A percentile compares a stretch with the other conserved stretches of the same genome.
Evolutionary conservation across 352 stramenopile genomes (phyloP).

Genomic region (Globisporangium perplexum): DNA sequence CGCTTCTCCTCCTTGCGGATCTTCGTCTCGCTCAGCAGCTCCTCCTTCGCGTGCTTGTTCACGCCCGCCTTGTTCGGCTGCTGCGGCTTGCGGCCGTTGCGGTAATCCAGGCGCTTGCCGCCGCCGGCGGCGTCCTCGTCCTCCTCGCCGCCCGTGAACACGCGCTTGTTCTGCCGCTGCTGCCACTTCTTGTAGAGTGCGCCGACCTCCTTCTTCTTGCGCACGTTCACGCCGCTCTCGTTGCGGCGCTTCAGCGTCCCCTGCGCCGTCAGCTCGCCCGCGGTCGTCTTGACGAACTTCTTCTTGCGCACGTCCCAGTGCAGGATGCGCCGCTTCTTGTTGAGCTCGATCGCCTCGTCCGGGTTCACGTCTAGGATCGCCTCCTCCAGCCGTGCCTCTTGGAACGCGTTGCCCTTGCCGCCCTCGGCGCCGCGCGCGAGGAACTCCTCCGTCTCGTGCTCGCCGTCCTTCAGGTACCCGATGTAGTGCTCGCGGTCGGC

Average conservation of each 20-base stretch:
- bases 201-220: conserved; percentile 86
- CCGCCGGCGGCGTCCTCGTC: conserved; percentile 39
- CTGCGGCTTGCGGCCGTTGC: conserved; percentile 68
- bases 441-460: conserved; percentile 74
- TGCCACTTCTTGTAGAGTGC: conserved; percentile 95
- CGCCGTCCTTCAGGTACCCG: conserved; percentile 72
- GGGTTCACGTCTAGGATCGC: conserved; percentile 97
- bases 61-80: conserved; percentile 33
- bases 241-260: conserved; percentile 84
- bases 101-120: conserved; percentile 64
- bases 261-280: conserved; percentile 83
- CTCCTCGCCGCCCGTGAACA: conserved; percentile 69
- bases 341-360: conserved; percentile 96
- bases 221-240: conserved; percentile 70
- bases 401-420: conserved; percentile 73
- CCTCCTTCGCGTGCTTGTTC: conserved; percentile 78
- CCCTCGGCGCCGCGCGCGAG: conserved; percentile 66
- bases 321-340: conserved; percentile 96
- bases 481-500: conserved; percentile 87
- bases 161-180: conserved; percentile 84
- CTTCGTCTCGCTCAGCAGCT: conserved; percentile 67
- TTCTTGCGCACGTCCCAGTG: conserved; percentile 99
- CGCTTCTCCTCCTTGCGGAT: conserved; percentile 86
- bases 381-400: conserved; percentile 90
- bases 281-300: conserved; percentile 93